These are phyloP conservation scores for Candida awuae DNA, from an alignment of 805 yeast genomes.

Conservation along the genomic window DNA sequence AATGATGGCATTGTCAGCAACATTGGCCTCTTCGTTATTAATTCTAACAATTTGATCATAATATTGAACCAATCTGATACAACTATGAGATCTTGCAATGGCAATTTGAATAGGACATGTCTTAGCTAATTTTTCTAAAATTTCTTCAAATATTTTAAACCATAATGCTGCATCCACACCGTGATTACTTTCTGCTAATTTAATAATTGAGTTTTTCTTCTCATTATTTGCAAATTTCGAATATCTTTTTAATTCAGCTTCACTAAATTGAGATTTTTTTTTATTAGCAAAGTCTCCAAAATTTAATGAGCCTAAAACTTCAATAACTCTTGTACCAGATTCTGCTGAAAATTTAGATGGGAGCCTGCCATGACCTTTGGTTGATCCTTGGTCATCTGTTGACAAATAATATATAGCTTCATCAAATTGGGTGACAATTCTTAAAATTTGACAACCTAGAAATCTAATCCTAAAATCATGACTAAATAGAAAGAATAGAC, in stretches of 20 bases:
- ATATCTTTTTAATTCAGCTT: slow-evolving; percentile 72
- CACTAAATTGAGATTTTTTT: slow-evolving; percentile 45
- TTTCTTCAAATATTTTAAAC: slow-evolving; percentile 78
- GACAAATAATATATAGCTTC: slow-evolving; percentile 56
- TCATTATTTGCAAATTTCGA: slow-evolving; percentile 49
- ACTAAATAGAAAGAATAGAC: slow-evolving; percentile 82
- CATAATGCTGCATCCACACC: slow-evolving; percentile 97
- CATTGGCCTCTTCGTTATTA: slow-evolving; percentile 33
- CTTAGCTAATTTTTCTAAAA: slow-evolving; percentile 64
- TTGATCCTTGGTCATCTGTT: slow-evolving; percentile 15
- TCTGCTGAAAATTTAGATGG: slow-evolving; percentile 73
- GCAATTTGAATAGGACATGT: slow-evolving; percentile 92
- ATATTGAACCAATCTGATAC: slow-evolving; percentile 80
- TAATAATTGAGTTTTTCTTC: slow-evolving; percentile 59
- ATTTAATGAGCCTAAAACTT: slow-evolving; percentile 65
- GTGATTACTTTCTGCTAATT: slow-evolving; percentile 81
- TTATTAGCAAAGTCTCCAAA: slow-evolving; percentile 53
- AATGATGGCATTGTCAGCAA: slow-evolving; percentile 22
- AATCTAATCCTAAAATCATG: slow-evolving; percentile 72
- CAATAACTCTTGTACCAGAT: slow-evolving; percentile 66
- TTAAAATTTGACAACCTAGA: slow-evolving; percentile 65
- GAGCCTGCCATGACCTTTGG: slow-evolving; percentile 41
- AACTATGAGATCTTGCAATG: slow-evolving; percentile 81
- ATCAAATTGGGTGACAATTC: slow-evolving; percentile 81
- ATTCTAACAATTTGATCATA: slow-evolving; percentile 58